Evolutionary conservation across 2,329 filamentous ascomycete species (phyloP).

Genomic region (Allantophomopsis cytisporea): DNA sequence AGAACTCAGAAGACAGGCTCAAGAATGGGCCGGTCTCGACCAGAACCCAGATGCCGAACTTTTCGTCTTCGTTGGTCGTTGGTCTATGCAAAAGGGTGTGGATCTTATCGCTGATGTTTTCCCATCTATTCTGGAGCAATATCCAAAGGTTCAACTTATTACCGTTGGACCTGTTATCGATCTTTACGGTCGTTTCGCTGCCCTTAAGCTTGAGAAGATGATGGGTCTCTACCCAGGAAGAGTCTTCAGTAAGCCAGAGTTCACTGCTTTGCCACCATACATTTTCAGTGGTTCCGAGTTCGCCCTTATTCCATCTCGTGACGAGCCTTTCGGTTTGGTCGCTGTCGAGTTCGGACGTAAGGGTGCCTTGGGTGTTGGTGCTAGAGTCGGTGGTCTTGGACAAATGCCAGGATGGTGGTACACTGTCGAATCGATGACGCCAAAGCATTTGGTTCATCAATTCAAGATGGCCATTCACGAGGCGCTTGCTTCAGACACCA

Average conservation of each 20-base stretch:
- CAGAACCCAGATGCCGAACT: constrained; percentile 46
- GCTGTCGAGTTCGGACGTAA: constrained; percentile 58
- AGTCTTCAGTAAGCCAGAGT: constrained; percentile 52
- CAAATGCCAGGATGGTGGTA: constrained; percentile 64
- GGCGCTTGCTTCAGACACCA: constrained; percentile 39
- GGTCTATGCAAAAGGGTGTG: constrained; percentile 55
- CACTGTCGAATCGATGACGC: constrained; percentile 49
- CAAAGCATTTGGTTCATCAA: constrained; percentile 46
- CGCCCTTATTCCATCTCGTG: constrained; percentile 52
- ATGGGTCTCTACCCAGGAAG: constrained; percentile 51
- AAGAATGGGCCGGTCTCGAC: constrained; percentile 51
- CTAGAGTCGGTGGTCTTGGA: constrained; percentile 49
- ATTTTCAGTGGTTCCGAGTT: constrained; percentile 56
- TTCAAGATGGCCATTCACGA: constrained; percentile 49
- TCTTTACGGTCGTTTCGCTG: constrained; percentile 52
- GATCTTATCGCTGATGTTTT: constrained; percentile 56
- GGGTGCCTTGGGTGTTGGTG: constrained; percentile 50
- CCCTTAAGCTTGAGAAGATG: constrained; percentile 46
- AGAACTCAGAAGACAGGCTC: constrained; percentile 42
- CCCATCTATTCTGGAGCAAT: constrained; percentile 43
- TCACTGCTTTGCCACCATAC: constrained; percentile 47
- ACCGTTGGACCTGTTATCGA: constrained; percentile 53
- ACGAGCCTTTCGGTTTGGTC: constrained; percentile 55
- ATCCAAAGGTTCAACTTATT: constrained; percentile 45
- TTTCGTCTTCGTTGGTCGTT: constrained; percentile 54